Base-by-base conservation (phyloP, 345 rosid genomes). In the Isatis tinctoria region DNA sequence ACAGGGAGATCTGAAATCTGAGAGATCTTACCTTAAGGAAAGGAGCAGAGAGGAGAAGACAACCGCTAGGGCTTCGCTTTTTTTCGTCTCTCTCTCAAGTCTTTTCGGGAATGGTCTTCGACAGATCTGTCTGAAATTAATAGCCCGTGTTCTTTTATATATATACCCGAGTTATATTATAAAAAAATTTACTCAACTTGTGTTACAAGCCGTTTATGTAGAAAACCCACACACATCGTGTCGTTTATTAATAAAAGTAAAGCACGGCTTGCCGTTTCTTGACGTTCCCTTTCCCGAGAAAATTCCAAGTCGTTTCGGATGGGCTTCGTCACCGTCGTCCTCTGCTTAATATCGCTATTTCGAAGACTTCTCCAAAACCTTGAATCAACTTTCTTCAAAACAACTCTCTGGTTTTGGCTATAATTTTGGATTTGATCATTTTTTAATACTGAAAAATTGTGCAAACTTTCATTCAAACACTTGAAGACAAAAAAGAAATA, bases 51-150 rank as follows among this genome's bases (percentile, higher is more conserved):
- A 33, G 48, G 59, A 35, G 49, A 30, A 24, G 65, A 56, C 36
- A 41, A 45, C 33, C 66, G 60, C 67, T 74, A 74, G 78, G 73
- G 67, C 78, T 66, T 74, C 41, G 68, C 60, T 71, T 36, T 8
- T 8, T 2, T 17, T 49, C 28, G 56, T 39, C 48, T 22, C 64
- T 58, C 65, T 60, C 14, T 49, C 12, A 4, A 12, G 9, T 24
- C 45, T 36, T 17, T 2, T 12, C n/a, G 1, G 17, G 36, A 56
- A 33, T 24, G 8, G 22, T 28, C 32, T 51, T 60, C 43, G 5
- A 45, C 17, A 26, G 62, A 8, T 11, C 20, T 3, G 20, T 61
- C 70, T 14, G 12, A 13, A 12, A 17, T 22, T 5, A 45, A 10
- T 30, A 5, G 44, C 10, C 40, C 6, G 2, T 44, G 40, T 6